Evolutionary conservation across 768 basidiomycete species (phyloP).

Genomic region (Cystobasidium ongulense): DNA sequence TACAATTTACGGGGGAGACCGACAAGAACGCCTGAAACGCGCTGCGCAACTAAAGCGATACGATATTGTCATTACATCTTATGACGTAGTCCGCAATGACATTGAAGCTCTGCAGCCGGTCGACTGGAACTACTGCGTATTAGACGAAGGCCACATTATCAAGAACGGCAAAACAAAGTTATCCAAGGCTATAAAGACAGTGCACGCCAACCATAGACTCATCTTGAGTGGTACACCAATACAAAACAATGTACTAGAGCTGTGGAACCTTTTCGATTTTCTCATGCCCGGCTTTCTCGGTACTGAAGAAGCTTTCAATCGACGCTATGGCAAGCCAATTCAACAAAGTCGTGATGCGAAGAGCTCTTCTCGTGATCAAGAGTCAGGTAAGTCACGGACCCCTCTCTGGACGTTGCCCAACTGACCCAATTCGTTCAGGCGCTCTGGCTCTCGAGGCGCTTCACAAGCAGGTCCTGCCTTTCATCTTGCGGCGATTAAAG

Average conservation of each 20-base stretch:
- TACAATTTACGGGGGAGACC: conserved; percentile 78
- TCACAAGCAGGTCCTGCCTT: conserved; percentile 98
- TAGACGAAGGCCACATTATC: conserved; percentile 97
- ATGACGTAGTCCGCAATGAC: conserved; percentile 95
- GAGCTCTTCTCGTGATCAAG: conserved; percentile 67
- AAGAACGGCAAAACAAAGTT: conserved; percentile 98
- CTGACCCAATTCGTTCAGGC: conserved; percentile 53
- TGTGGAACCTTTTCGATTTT: conserved; percentile 99
- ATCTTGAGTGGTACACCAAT: conserved; percentile 96
- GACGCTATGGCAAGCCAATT: conserved; percentile 92
- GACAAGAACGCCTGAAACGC: conserved; percentile 66
- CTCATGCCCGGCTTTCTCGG: conserved; percentile 98
- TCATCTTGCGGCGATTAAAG: conserved; percentile 88
- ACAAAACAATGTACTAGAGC: conserved; percentile 94
- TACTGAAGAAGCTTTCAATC: conserved; percentile 88
- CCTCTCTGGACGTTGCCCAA: too few relatives aligned
- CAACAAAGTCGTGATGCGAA: conserved; percentile 90
- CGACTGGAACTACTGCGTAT: conserved; percentile 88
- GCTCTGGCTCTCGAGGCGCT: conserved; percentile 87
- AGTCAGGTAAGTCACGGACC: conserved; percentile 78
- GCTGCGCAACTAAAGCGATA: conserved; percentile 58
- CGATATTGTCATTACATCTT: conserved; percentile 94
- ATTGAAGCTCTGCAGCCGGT: conserved; percentile 62
- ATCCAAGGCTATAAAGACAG: conserved; percentile 85
- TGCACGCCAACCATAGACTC: conserved; percentile 82